A percentile compares a stretch with the other conserved stretches of the same genome.
Conservation (phyloP, 495 filamentous ascomycete genomes). For the Talaromyces proteolyticus region DNA sequence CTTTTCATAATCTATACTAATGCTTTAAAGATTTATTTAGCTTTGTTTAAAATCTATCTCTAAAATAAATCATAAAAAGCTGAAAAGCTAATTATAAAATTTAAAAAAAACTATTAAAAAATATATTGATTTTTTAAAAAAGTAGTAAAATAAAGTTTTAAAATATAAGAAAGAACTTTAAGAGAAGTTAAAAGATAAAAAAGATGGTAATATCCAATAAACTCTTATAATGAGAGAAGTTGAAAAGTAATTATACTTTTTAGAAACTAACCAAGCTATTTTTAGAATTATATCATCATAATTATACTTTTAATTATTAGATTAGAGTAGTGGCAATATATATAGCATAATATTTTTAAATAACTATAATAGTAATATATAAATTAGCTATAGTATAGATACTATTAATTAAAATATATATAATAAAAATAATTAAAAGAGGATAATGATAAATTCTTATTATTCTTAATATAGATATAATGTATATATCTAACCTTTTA, state of each 20-base stretch:
- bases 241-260: constrained; percentile 3
- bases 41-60: background rate
- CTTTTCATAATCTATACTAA: background rate
- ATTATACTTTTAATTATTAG: background rate
- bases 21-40: constrained; percentile 5
- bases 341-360: background rate
- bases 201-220: background rate
- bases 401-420: background rate
- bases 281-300: constrained; percentile 3
- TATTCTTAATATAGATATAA: too few species aligned
- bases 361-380: constrained; percentile 3
- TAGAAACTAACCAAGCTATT: constrained; percentile 1
- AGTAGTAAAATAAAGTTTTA: constrained; percentile 1
- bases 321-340: background rate
- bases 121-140: background rate
- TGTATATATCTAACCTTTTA: too few species aligned
- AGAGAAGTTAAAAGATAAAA: constrained; percentile 1
- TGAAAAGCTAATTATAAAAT: background rate
- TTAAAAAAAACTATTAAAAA: constrained; percentile 3
- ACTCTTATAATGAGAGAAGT: constrained; percentile 4
- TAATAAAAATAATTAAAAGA: background rate
- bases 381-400: background rate
- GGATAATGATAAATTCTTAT: background rate
- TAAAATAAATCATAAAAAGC: background rate
- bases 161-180: constrained; percentile 4